Evolutionary conservation across 208 protist genomes (phyloP).

Genomic region (Acanthamoeba healyi): DNA sequence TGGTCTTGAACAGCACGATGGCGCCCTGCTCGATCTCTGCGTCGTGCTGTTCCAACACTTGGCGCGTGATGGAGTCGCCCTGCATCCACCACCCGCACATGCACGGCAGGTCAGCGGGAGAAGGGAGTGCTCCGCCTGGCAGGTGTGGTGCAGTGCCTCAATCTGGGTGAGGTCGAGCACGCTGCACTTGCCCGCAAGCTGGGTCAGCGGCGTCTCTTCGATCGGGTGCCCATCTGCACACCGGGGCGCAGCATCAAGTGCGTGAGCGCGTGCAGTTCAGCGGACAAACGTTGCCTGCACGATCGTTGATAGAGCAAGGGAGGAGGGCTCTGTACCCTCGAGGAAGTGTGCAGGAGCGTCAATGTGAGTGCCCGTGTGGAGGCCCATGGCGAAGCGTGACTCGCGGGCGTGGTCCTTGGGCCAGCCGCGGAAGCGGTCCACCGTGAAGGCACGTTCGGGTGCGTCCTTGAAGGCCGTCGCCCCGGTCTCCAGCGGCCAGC

Average conservation of each 20-base stretch:
- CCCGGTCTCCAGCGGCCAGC: conserved; percentile 36
- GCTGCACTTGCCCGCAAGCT: neutral
- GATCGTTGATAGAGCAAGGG: neutral
- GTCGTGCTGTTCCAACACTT: neutral
- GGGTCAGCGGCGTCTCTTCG: neutral
- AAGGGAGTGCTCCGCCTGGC: too few relatives aligned
- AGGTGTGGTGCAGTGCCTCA: neutral
- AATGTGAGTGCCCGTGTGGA: conserved; percentile 50
- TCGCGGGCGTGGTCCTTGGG: conserved; percentile 43
- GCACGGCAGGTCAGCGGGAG: neutral
- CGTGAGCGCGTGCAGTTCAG: neutral
- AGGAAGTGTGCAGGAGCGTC: conserved; percentile 48
- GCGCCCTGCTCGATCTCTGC: neutral
- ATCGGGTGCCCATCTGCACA: neutral
- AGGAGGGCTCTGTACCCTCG: conserved; percentile 18
- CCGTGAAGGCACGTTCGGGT: neutral
- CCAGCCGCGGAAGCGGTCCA: conserved; percentile 14
- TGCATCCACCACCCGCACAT: neutral
- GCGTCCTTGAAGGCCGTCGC: conserved; percentile 56
- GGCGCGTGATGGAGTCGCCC: conserved; percentile 1
- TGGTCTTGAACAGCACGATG: conserved; percentile 46
- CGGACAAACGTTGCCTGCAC: neutral
- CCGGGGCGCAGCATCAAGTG: neutral
- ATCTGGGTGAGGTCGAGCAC: conserved; percentile 10
- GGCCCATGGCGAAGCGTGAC: conserved; percentile 47